phyloP scores from a whole-genome alignment of 352 stramenopile genomes.

The Globisporangium iwayamae region DNA sequence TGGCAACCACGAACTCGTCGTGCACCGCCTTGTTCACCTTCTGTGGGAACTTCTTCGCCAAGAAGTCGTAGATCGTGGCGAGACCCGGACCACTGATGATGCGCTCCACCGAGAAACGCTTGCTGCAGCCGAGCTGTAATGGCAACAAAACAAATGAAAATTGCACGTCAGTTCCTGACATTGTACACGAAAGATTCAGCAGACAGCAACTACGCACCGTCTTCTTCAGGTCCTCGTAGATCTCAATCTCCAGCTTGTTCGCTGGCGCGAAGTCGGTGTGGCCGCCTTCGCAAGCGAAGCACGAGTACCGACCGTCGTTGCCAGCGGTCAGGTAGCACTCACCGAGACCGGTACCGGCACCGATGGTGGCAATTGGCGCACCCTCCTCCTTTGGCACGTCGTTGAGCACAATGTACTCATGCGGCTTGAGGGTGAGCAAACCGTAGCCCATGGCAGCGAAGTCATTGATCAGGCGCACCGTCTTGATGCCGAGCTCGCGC shows the following conservation, averaged over 20 bases:
- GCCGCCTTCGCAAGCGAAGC: slow-evolving; percentile 92
- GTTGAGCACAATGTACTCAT: slow-evolving; percentile 91
- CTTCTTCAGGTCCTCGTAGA: slow-evolving; percentile 79
- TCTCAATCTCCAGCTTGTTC: slow-evolving; percentile 84
- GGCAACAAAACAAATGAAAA: not conserved
- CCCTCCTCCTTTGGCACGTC: slow-evolving; percentile 59
- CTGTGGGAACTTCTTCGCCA: slow-evolving; percentile 88
- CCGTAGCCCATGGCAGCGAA: slow-evolving; percentile 97
- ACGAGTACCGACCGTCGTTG: slow-evolving; percentile 86
- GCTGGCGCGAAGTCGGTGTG: slow-evolving; percentile 94
- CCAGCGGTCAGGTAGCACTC: slow-evolving; percentile 95
- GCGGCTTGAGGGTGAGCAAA: slow-evolving; percentile 91
- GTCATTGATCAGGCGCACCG: slow-evolving; percentile 95
- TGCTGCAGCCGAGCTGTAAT: slow-evolving; percentile 69
- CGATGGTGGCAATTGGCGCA: slow-evolving; percentile 94
- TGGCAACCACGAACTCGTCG: slow-evolving; percentile 49
- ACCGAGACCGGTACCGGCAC: slow-evolving; percentile 94
- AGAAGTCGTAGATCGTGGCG: slow-evolving; percentile 96
- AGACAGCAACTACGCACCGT: slow-evolving; percentile 17
- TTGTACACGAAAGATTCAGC: not conserved
- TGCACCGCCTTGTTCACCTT: slow-evolving; percentile 84
- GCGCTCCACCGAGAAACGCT: slow-evolving; percentile 94
- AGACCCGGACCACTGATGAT: slow-evolving; percentile 94
- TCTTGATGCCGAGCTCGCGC: slow-evolving; percentile 78
- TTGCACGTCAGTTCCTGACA: not conserved